Base-by-base conservation (phyloP, 176 grass and related monocot species). In the Guadua angustifolia region DNA sequence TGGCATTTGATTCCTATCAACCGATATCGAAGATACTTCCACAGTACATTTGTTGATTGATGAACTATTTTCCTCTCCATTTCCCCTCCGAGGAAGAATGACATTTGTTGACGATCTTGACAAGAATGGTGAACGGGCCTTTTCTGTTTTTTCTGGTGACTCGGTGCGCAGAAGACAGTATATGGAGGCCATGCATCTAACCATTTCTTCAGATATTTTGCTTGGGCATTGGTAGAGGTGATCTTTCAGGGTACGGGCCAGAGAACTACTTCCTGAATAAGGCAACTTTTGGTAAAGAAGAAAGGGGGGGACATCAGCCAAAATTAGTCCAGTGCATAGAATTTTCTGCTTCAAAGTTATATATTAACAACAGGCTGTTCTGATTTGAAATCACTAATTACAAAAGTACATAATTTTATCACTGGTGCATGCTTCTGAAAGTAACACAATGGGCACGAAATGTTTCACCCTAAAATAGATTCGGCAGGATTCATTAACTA, bases 201-300 rank as follows among this genome's bases (percentile, higher is more conserved):
- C 85, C 96, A 99, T 94, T 87, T 99, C 96, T 91, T 99, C 96
- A 36, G 96, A 99, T 85, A 99, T 99, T 85, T 95, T 99, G 77
- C 92, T 95, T 57, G 96, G 96, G 58, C 96, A 95, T 84, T 95
- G 93, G 36, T 92, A 88, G 24, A 99, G 85, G 82, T 99, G 91
- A 42, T 99, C 93, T 90, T 95, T 99, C 83, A 99, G 81, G 24
- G 93, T 99, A 25, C 88, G 88, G 55, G 90, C 78, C 58, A 92
- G 84, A 73, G 84, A 88, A 83, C 79, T 88, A 74, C 86, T 89
- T 84, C 78, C 80, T 56, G 83, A 87, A 87, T 80, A 79, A 84
- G 93, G 85, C 35, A 94, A 64, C 93, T 95, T 93, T 85, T 93
- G 58, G 84, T 45, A 87, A 74, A 61, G 63, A 92, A 76, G 40